A percentile compares a stretch with the other conserved stretches of the same genome.
These are phyloP conservation scores for Colletotrichum phormii DNA, from an alignment of 2,329 filamentous ascomycete species.

Conservation along the genomic window DNA sequence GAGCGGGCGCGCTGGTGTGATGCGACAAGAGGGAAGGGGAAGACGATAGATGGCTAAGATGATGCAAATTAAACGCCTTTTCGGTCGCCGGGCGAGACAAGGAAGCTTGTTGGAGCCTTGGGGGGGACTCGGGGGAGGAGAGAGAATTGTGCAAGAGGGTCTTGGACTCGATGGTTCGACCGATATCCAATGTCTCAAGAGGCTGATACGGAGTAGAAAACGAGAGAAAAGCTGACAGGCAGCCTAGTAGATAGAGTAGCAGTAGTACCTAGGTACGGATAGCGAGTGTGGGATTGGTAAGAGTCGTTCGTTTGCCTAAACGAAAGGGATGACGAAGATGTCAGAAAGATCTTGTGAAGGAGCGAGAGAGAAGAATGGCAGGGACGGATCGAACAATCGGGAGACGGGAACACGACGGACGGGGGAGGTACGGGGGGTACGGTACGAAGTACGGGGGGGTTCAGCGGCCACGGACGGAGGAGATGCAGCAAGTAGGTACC, in stretches of 20 bases:
- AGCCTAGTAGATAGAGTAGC: no score
- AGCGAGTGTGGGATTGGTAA: background rate
- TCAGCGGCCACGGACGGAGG: background rate
- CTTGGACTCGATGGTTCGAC: conserved; percentile 29
- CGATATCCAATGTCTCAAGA: conserved; percentile 12
- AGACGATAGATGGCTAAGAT: background rate
- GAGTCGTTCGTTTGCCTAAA: background rate
- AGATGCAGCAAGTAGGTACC: background rate
- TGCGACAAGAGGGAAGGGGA: conserved; percentile 8
- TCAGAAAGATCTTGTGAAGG: background rate
- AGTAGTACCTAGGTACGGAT: background rate
- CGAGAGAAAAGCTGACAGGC: background rate
- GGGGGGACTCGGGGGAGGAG: background rate
- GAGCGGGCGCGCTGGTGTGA: conserved; percentile 22
- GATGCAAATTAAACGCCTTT: conserved; percentile 30
- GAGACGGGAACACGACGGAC: conserved; percentile 17
- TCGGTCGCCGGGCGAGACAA: conserved; percentile 16
- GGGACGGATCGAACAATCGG: conserved; percentile 21
- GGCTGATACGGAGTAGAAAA: background rate
- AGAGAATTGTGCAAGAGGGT: background rate
- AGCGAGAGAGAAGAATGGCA: background rate
- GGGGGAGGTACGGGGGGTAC: background rate
- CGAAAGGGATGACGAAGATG: background rate
- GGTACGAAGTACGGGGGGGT: background rate
- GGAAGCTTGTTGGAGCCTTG: conserved; percentile 14